Evolutionary conservation across 306 rosid species (phyloP).

Genomic region (Pyrus communis): DNA sequence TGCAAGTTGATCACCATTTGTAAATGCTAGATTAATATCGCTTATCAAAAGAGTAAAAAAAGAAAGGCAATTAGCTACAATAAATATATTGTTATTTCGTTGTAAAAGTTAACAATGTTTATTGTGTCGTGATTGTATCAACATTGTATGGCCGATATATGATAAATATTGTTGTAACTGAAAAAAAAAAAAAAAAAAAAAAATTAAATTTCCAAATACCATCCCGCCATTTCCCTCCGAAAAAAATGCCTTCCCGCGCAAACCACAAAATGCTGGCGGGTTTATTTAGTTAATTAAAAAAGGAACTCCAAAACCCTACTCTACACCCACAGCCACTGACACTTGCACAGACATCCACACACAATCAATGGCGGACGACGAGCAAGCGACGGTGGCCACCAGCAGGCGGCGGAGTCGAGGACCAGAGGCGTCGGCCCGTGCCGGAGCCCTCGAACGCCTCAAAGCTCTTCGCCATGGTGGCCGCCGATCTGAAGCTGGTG

Average conservation of each 20-base stretch:
- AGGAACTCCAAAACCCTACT: neutral
- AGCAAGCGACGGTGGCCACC: slow-evolving; percentile 22
- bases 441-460: slow-evolving; percentile 69
- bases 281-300: neutral
- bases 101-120: too few species aligned
- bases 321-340: neutral
- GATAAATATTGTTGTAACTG: too few species aligned
- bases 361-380: slow-evolving; percentile 62
- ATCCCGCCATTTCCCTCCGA: neutral
- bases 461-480: slow-evolving; percentile 52
- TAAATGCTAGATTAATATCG: neutral
- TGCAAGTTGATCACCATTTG: too few species aligned
- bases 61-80: too few species aligned
- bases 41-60: neutral
- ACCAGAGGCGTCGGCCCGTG: slow-evolving; percentile 40
- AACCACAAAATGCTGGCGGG: slow-evolving; percentile 28
- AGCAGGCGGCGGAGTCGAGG: slow-evolving; percentile 57
- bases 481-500: slow-evolving; percentile 53
- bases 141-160: too few species aligned
- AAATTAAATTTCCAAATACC: neutral
- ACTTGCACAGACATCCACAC: neutral
- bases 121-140: too few species aligned
- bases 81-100: too few species aligned
- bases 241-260: slow-evolving; percentile 21
- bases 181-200: neutral